phyloP scores from a whole-genome alignment of 208 protist species.

The Crithidia bombi region DNA sequence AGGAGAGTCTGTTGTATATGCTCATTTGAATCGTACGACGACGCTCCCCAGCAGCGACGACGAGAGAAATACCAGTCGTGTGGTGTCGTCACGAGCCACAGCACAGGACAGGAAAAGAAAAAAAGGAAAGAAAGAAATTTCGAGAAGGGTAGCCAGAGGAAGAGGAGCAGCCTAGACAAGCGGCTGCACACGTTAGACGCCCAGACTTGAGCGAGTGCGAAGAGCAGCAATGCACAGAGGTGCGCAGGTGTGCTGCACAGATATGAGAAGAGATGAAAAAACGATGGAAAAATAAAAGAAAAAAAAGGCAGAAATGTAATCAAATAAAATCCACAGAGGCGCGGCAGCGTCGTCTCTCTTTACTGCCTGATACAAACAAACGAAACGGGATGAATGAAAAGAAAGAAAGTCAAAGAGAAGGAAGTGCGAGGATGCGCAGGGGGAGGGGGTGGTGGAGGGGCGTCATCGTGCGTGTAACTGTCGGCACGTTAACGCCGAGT shows the following conservation, averaged over 20 bases:
- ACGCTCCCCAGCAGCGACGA: neutral
- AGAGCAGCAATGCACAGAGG: neutral
- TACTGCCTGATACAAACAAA: neutral
- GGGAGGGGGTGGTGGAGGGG: no score
- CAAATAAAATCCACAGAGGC: neutral
- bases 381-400: neutral
- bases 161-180: neutral
- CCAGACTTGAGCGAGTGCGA: no score
- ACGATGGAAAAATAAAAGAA: slow-evolving; percentile 5
- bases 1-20: neutral
- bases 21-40: neutral
- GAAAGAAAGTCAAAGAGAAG: neutral
- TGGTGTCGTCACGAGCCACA: neutral
- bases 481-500: no score
- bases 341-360: no score
- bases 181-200: neutral
- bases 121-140: neutral
- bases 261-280: neutral
- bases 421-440: no score
- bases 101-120: neutral
- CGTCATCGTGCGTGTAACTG: no score
- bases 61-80: neutral
- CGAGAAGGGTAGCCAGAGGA: neutral
- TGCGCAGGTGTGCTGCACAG: neutral
- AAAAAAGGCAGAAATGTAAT: neutral